Evolutionary conservation across 768 basidiomycete genomes (phyloP).

Genomic region (Xerocomellus chrysenteron): DNA sequence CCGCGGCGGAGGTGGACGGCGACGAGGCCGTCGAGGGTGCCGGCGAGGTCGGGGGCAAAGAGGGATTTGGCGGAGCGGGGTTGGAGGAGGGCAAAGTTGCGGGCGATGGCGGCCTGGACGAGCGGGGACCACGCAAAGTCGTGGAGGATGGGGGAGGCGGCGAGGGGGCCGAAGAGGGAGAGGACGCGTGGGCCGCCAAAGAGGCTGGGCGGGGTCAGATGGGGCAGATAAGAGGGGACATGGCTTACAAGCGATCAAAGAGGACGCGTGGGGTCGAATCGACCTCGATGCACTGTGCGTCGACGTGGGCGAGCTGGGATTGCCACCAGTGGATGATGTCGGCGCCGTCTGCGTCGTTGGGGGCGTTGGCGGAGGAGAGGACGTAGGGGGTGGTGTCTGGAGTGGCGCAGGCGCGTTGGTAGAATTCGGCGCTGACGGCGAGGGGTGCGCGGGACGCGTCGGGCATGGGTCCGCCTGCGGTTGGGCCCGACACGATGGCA

Average conservation of each 20-base stretch:
- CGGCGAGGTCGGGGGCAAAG: conserved; percentile 13
- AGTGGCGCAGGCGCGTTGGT: conserved; percentile 44
- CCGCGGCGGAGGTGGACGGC: conserved; percentile 60
- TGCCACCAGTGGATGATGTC: conserved; percentile 53
- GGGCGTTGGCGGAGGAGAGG: conserved; percentile 37
- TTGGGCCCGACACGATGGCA: conserved; percentile 56
- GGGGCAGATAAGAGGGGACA: not conserved
- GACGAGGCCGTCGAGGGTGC: conserved; percentile 43
- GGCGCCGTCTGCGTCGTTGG: conserved; percentile 39
- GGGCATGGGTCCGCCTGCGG: conserved; percentile 46
- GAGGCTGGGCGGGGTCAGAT: conserved; percentile 32
- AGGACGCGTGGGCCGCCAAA: conserved; percentile 45
- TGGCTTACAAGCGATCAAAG: conserved; percentile 50
- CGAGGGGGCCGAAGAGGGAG: conserved; percentile 43
- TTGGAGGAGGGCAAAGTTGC: conserved; percentile 46
- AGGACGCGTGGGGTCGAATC: conserved; percentile 40
- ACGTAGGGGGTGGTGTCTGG: conserved; percentile 31
- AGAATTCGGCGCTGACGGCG: conserved; percentile 51
- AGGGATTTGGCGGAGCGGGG: conserved; percentile 29
- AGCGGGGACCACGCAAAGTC: conserved; percentile 56
- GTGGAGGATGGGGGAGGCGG: conserved; percentile 47
- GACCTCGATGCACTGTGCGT: conserved; percentile 45
- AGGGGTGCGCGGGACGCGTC: conserved; percentile 23
- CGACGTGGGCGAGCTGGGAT: conserved; percentile 34
- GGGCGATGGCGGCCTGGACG: conserved; percentile 48